Evolutionary conservation across 2,329 filamentous ascomycete species (phyloP).

Genomic region (Eutypa lata): DNA sequence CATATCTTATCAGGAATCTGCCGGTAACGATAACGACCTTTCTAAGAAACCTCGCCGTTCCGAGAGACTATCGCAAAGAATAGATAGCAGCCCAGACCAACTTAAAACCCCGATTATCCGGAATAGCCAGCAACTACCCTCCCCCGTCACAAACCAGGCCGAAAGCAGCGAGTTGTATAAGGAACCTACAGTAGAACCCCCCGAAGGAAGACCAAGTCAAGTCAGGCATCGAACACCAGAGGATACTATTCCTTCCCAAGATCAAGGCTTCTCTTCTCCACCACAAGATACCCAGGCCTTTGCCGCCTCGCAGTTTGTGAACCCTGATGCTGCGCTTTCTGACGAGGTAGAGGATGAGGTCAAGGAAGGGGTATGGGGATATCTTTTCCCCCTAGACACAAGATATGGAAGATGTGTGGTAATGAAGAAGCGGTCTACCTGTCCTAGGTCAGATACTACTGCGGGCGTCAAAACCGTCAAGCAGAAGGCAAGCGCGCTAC

Average conservation of each 20-base stretch:
- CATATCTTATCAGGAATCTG: constrained; percentile 56
- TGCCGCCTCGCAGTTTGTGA: constrained; percentile 68
- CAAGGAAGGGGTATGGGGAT: constrained; percentile 90
- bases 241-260: constrained; percentile 41
- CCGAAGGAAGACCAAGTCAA: constrained; percentile 56
- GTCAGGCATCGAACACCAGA: constrained; percentile 49
- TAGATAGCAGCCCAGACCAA: constrained; percentile 31
- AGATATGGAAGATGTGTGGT: constrained; percentile 67
- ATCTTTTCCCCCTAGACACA: constrained; percentile 77
- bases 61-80: constrained; percentile 61
- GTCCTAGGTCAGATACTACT: constrained; percentile 55
- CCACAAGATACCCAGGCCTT: constrained; percentile 62
- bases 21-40: constrained; percentile 57
- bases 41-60: constrained; percentile 83
- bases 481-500: constrained; percentile 40
- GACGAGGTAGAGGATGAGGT: constrained; percentile 84
- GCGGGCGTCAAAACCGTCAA: constrained; percentile 36
- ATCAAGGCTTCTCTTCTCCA: constrained; percentile 52
- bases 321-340: constrained; percentile 67
- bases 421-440: constrained; percentile 69
- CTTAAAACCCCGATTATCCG: constrained; percentile 57
- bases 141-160: constrained; percentile 66
- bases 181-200: constrained; percentile 69
- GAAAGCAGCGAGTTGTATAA: constrained; percentile 58
- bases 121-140: constrained; percentile 69